Conservation (phyloP, 257 asterid species). For the Nicotiana tomentosiformis region DNA sequence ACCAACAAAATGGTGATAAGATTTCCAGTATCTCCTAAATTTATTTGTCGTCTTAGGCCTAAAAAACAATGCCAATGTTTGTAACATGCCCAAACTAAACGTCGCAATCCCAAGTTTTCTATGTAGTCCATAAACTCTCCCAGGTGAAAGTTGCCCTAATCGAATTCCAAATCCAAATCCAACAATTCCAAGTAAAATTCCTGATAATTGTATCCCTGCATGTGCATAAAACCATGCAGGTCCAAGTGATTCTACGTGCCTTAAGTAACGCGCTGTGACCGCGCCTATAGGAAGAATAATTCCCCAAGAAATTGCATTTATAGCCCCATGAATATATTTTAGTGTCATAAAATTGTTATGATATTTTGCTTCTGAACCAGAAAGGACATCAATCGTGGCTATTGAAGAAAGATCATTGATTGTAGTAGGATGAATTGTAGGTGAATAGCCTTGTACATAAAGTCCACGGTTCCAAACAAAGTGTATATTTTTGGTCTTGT, state of each 20-base stretch:
- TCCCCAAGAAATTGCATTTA: conserved; percentile 80
- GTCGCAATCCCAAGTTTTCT: conserved; percentile 72
- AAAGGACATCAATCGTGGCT: conserved; percentile 56
- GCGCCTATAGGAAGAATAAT: conserved; percentile 72
- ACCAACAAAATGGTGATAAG: conserved; percentile 91
- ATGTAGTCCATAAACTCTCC: conserved; percentile 56
- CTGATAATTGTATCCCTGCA: conserved; percentile 66
- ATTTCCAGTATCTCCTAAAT: conserved; percentile 83
- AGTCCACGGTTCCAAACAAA: conserved; percentile 79
- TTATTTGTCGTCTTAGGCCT: conserved; percentile 80
- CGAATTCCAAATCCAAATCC: conserved; percentile 73
- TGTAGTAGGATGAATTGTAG: conserved; percentile 70
- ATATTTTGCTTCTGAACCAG: conserved; percentile 41
- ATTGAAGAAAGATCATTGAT: conserved; percentile 59
- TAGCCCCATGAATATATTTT: conserved; percentile 48
- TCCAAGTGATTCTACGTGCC: conserved; percentile 52
- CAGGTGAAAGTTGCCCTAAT: conserved; percentile 69
- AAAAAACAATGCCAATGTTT: conserved; percentile 69
- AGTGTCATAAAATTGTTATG: conserved; percentile 30
- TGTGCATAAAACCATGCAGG: conserved; percentile 80
- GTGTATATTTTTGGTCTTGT: conserved; percentile 57
- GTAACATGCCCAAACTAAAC: conserved; percentile 77
- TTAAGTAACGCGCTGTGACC: conserved; percentile 57
- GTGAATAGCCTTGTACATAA: conserved; percentile 94
- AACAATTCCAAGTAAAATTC: conserved; percentile 54